A percentile compares a stretch with the other conserved stretches of the same genome.
These are phyloP conservation scores for Leishmania braziliensis DNA, from an alignment of 208 protist genomes.

Conservation along the genomic window DNA sequence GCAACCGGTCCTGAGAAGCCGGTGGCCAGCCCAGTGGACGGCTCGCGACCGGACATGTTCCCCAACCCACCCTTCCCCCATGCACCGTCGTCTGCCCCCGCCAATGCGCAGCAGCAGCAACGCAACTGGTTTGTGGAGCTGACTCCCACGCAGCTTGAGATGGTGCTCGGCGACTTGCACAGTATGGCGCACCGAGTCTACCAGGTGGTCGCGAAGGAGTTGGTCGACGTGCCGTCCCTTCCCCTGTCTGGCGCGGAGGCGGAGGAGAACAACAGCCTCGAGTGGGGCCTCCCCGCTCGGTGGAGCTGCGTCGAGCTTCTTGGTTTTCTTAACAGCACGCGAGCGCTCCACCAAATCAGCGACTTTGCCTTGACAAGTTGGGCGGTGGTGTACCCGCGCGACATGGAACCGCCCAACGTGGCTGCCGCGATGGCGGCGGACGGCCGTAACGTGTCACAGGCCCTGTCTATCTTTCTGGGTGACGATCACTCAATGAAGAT, in stretches of 20 bases:
- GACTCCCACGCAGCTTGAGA: conserved; percentile 18
- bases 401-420: conserved; percentile 19
- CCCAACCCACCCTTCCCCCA: background rate
- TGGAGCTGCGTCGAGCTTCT: conserved; percentile 44
- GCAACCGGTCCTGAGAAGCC: background rate
- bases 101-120: conserved; percentile 4
- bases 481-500: conserved; percentile 4
- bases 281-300: conserved; percentile 6
- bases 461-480: background rate
- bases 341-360: conserved; percentile 48
- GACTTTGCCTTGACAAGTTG: conserved; percentile 56
- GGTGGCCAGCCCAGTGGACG: background rate
- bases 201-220: conserved; percentile 8
- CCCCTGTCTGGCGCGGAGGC: background rate
- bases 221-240: conserved; percentile 7
- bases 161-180: conserved; percentile 16
- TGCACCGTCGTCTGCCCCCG: background rate
- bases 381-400: conserved; percentile 34
- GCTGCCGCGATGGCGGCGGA: conserved; percentile 1
- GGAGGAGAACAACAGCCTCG: conserved; percentile 4
- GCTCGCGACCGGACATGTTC: too few species aligned
- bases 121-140: conserved; percentile 21
- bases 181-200: conserved; percentile 15
- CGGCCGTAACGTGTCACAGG: background rate
- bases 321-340: conserved; percentile 41